Conservation (phyloP, 2,329 filamentous ascomycete genomes). For the Apiospora marii region DNA sequence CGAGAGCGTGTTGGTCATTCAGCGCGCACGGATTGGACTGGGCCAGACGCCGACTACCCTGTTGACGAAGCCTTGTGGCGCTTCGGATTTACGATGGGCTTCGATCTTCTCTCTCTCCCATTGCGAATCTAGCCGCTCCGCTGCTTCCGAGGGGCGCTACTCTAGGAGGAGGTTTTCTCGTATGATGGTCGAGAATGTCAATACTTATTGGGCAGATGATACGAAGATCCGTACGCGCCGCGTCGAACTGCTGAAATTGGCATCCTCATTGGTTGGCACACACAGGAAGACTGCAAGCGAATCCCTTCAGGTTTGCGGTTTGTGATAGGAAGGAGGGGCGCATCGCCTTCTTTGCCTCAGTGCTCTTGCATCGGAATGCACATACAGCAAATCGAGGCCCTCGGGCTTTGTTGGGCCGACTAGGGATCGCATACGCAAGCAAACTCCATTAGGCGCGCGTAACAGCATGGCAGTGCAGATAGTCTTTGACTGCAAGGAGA, state of each 20-base stretch:
- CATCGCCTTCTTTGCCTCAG: constrained; percentile 9
- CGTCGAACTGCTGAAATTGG: neutral
- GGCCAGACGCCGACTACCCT: constrained; percentile 12
- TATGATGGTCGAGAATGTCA: neutral
- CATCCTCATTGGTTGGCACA: neutral
- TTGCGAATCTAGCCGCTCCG: neutral
- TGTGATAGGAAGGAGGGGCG: neutral
- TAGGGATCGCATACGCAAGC: constrained; percentile 4
- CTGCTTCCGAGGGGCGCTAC: constrained; percentile 3
- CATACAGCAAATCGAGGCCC: neutral
- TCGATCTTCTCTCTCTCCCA: neutral
- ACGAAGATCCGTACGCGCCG: neutral
- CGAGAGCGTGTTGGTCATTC: constrained; percentile 9
- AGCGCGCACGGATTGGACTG: constrained; percentile 8
- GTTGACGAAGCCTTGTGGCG: neutral
- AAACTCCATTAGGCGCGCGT: constrained; percentile 6
- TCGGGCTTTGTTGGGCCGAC: constrained; percentile 9
- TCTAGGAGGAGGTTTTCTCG: neutral
- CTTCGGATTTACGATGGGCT: neutral
- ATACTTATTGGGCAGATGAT: neutral
- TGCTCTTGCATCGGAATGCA: constrained; percentile 1
- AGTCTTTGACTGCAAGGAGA: constrained; percentile 5
- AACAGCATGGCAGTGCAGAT: constrained; percentile 19
- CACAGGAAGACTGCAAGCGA: neutral
- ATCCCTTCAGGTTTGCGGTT: neutral